Evolutionary conservation across 306 rosid genomes (phyloP).

Genomic region (Prunus davidiana): DNA sequence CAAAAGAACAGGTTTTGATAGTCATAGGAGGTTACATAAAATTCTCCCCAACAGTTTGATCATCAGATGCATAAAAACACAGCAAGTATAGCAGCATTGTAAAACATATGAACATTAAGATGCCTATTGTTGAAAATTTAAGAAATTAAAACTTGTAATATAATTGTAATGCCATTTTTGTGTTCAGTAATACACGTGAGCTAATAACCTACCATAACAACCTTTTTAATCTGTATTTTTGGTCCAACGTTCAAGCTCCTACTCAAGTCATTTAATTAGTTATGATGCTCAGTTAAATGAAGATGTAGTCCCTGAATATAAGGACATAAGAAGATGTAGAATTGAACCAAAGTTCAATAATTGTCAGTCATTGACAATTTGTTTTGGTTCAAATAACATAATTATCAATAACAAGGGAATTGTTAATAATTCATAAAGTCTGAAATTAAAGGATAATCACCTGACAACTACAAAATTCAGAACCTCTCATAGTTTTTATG

Average conservation of each 20-base stretch:
- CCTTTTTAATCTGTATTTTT: no score
- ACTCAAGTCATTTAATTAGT: no score
- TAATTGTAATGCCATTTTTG: neutral
- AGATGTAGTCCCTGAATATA: neutral
- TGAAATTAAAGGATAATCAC: neutral
- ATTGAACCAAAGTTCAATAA: neutral
- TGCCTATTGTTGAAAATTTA: neutral
- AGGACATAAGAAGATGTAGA: neutral
- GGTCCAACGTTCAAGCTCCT: no score
- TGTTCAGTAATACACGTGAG: neutral
- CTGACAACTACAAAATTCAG: neutral
- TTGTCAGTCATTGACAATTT: neutral
- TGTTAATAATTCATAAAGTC: neutral
- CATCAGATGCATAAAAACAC: constrained; percentile 7
- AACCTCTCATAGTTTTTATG: neutral
- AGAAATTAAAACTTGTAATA: neutral
- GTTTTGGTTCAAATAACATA: neutral
- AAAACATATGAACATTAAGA: neutral
- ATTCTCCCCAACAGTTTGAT: neutral
- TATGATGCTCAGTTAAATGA: neutral
- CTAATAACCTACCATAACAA: no score
- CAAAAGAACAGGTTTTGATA: neutral
- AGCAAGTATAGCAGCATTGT: constrained; percentile 1
- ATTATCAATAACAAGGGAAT: neutral
- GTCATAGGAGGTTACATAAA: neutral